Evolutionary conservation across 78 protist genomes (phyloP).

Genomic region (Dictyostelium purpureum): DNA sequence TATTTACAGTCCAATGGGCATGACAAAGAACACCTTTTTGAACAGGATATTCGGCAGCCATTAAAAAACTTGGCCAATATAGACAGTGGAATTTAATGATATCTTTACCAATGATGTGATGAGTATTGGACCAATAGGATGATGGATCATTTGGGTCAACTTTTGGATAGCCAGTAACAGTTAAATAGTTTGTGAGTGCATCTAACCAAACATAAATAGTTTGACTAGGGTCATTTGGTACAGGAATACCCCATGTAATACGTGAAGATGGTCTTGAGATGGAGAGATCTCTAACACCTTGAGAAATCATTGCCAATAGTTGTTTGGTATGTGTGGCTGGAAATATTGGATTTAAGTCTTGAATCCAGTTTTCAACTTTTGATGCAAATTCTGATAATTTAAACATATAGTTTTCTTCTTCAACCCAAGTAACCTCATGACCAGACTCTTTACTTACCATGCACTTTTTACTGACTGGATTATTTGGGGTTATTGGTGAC

Average conservation of each 20-base stretch:
- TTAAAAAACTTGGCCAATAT: conserved; percentile 98
- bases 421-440: conserved; percentile 44
- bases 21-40: conserved; percentile 88
- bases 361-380: conserved; percentile 5
- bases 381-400: conserved; percentile 29
- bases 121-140: conserved; percentile 24
- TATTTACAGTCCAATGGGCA: conserved; percentile 92
- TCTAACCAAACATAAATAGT: conserved; percentile 99
- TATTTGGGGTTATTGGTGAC: conserved; percentile 22
- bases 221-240: conserved; percentile 93
- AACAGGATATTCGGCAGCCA: conserved; percentile 56
- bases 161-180: conserved; percentile 86
- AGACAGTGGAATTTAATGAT: conserved; percentile 95
- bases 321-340: not conserved
- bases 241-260: conserved; percentile 94
- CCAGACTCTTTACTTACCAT: conserved; percentile 82
- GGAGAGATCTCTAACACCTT: conserved; percentile 80
- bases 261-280: conserved; percentile 84
- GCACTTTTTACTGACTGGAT: conserved; percentile 12
- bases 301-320: not conserved
- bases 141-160: not conserved
- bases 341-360: not conserved
- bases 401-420: conserved; percentile 91
- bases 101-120: conserved; percentile 97
- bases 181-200: conserved; percentile 96